phyloP scores from a whole-genome alignment of 805 yeast genomes.

The Candida vartiovaarae region DNA sequence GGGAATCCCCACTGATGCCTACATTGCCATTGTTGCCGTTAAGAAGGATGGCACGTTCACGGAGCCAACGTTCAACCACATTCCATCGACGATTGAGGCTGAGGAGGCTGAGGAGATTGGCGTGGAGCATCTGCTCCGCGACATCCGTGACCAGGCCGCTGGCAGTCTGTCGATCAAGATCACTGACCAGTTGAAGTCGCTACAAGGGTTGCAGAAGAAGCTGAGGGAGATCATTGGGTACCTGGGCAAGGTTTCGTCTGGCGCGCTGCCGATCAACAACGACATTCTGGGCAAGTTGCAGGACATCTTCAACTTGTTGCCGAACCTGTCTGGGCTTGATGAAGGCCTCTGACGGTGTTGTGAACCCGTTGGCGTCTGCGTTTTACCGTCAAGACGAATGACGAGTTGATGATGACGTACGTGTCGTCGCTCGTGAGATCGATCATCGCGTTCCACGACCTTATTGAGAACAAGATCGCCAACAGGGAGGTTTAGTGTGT shows the following conservation, averaged over 20 bases:
- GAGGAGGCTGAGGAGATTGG: conserved; percentile 99
- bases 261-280: conserved; percentile 81
- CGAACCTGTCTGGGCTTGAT: conserved; percentile 50
- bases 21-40: conserved; percentile 88
- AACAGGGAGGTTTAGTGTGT: conserved; percentile 42
- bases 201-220: conserved; percentile 78
- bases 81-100: conserved; percentile 89
- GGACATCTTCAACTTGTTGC: conserved; percentile 88
- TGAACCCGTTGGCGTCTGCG: conserved; percentile 64
- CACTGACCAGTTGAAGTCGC: conserved; percentile 82
- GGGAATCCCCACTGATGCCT: conserved; percentile 95
- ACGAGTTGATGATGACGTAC: conserved; percentile 91
- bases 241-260: conserved; percentile 62
- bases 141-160: conserved; percentile 93
- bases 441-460: conserved; percentile 91
- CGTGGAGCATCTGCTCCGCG: conserved; percentile 91
- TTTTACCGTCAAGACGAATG: conserved; percentile 89
- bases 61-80: conserved; percentile 86
- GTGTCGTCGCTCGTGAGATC: conserved; percentile 86
- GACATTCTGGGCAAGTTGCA: conserved; percentile 87
- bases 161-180: conserved; percentile 83
- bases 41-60: conserved; percentile 93
- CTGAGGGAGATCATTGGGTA: conserved; percentile 72
- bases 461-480: conserved; percentile 91
- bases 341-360: conserved; percentile 26